Evolutionary conservation across 805 yeast genomes (phyloP), one percentile per base, ranked within the genome.

Genomic region (Limtongia smithiae): DNA sequence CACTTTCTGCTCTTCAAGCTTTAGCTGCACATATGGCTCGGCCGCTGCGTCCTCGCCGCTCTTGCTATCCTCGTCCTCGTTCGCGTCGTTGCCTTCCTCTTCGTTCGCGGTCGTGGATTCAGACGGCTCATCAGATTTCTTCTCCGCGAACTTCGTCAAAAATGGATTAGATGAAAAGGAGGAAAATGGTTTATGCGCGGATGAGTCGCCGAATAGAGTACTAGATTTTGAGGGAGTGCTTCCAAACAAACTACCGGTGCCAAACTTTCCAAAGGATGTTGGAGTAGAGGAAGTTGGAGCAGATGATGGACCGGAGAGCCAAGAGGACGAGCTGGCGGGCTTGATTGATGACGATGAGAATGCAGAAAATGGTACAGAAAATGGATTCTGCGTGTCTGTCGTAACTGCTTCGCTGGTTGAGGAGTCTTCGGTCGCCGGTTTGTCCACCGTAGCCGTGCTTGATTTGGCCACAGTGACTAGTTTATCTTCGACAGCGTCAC

Each of bases 1-100:
- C 6, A 85, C 81, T 18, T 59, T 60, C 42, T 66, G 60, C 46
- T 62, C 61, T 46, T 60, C 64, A 17, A 69, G 54, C 7, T 48
- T 44, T 4, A 67, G 65, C 37, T 66, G 65, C 3, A 68, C 68
- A 34, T 61, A 65, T 7, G 67, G 46, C n/a, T 63, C 61, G 17
- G 62, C 48, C 14, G 59, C 61, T 9, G 60, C 58, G n/a, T 60
- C 47, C 38, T n/a, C 52, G 47, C 11, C 59, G 62, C 18, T 59
- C 33, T 20, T 46, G 21, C 37, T 36, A n/a, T 31, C 47, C 3
- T 59, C 61, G 17, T 63, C 68, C n/a, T 62, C 45, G n/a, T 60
- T 61, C 14, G 60, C 58, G 15, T 61, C 40, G 37, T 9, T 49
- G 46, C 11, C 55, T 15, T 59, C 61, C 8, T 55, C 55, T 32